Evolutionary conservation across 805 yeast species (phyloP).

Genomic region (Danielozyma ontarioensis): DNA sequence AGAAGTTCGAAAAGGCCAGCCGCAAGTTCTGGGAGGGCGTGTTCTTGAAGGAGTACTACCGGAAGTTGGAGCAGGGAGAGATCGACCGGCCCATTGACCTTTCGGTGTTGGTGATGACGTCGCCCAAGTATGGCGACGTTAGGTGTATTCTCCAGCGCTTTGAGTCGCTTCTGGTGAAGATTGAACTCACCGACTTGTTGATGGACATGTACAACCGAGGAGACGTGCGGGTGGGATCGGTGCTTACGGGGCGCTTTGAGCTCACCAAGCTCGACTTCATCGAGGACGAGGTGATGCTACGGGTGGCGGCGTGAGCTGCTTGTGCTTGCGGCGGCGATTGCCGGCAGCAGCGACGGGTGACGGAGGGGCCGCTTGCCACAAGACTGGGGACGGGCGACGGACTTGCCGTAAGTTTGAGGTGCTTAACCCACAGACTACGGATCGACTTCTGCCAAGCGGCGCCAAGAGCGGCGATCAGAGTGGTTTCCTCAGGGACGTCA

Average conservation of each 20-base stretch:
- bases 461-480: too few relatives aligned
- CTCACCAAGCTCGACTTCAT: conserved; percentile 28
- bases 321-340: too few relatives aligned
- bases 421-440: too few relatives aligned
- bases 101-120: conserved; percentile 7
- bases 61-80: conserved; percentile 16
- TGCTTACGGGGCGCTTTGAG: conserved; percentile 12
- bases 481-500: too few relatives aligned
- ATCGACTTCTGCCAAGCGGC: too few relatives aligned
- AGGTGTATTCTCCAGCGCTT: conserved; percentile 23
- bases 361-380: too few relatives aligned
- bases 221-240: conserved; percentile 16
- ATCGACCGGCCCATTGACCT: conserved; percentile 5
- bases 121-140: conserved; percentile 22
- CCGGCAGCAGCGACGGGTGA: too few relatives aligned
- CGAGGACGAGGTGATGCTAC: conserved; percentile 20
- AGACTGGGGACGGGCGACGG: too few relatives aligned
- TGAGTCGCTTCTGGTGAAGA: conserved; percentile 13
- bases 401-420: too few relatives aligned
- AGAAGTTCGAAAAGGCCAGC: conserved; percentile 19
- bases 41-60: conserved; percentile 24
- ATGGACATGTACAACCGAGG: conserved; percentile 14
- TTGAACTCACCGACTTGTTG: conserved; percentile 16
- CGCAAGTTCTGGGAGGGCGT: conserved; percentile 35
- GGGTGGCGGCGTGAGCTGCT: too few relatives aligned